phyloP scores from a whole-genome alignment of 2,329 filamentous ascomycete genomes.

The Sodiomyces alkalinus region DNA sequence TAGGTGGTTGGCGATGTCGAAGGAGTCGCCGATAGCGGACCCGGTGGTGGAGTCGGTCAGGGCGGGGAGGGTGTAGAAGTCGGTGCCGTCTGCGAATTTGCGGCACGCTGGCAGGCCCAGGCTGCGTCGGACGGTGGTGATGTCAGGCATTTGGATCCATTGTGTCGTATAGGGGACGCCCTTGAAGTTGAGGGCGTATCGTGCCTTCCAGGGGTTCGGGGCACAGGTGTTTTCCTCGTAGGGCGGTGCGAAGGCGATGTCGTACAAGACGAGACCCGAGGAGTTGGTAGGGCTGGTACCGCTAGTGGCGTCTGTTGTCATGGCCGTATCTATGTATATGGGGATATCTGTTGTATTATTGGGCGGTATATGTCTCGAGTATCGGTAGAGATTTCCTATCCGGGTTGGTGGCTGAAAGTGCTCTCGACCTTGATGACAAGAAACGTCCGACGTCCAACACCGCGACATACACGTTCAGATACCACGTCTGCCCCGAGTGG shows the following conservation, averaged over 20 bases:
- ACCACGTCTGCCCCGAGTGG: too few species aligned
- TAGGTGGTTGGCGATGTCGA: slow-evolving; percentile 49
- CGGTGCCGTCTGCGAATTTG: slow-evolving; percentile 37
- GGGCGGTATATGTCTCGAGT: too few species aligned
- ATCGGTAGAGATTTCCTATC: too few species aligned
- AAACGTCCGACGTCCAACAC: too few species aligned
- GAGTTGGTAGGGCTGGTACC: too few species aligned
- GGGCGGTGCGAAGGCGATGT: slow-evolving; percentile 22
- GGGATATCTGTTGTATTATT: too few species aligned
- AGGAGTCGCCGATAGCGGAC: slow-evolving; percentile 40
- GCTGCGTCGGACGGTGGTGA: slow-evolving; percentile 27
- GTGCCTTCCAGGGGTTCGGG: slow-evolving; percentile 18
- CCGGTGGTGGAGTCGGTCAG: slow-evolving; percentile 28
- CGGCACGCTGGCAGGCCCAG: slow-evolving; percentile 34
- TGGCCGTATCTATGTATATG: too few species aligned
- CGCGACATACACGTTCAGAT: too few species aligned
- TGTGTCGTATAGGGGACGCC: slow-evolving; percentile 15
- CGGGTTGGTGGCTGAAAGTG: too few species aligned
- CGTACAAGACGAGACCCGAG: slow-evolving; percentile 21
- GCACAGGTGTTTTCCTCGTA: slow-evolving; percentile 10
- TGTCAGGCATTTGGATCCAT: slow-evolving; percentile 38
- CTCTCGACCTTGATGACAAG: too few species aligned
- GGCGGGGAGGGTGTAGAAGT: slow-evolving; percentile 46
- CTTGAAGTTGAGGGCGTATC: slow-evolving; percentile 27
- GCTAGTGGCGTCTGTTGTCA: too few species aligned